Base-by-base conservation (phyloP, 805 yeast species). In the Phaffomyces thermotolerans region DNA sequence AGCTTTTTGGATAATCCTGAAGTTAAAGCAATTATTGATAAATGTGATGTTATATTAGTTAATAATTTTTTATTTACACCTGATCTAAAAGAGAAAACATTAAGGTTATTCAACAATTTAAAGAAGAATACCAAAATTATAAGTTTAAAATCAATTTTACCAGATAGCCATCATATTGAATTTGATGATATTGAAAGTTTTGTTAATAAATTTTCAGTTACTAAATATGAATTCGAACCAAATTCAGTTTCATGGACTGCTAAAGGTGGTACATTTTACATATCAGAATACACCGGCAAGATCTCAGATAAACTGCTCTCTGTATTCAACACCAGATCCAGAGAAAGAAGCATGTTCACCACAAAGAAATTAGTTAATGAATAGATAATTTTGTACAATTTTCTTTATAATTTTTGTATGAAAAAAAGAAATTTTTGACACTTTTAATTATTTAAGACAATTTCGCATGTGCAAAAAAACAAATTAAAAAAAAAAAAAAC, bases 221-320 rank as follows among this genome's bases (percentile, higher is more conserved):
- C 77, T 43, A 77, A 75, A 52, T 78, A 68, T 49, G 73, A 75
- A 56, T 81, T 88, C 51, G 80, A 76, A 15, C 74, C 76, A 42
- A 78, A 80, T 43, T 77, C 89, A 36, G 96, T 90, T 8, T 84
- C 95, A 38, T 89, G 97, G 97, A 88, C 96, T 0, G 70, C 68
- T 48, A 79, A 81, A 6, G 87, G 84, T 39, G 88, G 88, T 43
- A 79, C 77, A 9, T 89, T 85, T 62, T 90, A 76, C 60, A 76
- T 90, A 8, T 77, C 93, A n/a, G 56, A 57, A n/a, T 55, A 24
- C 41, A 56, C 58, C 3, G 59, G 54, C 2, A 39, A 45, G 39
- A 54, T 53, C 8, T 46, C 53, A 8, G 43, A 43, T 29, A 33
- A 36, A 15, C 37, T 46, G 8, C 22, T 14, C 81, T 88, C 46